Percentiles rank a stretch among this genome's conserved stretches.
Conservation (phyloP, 2,329 filamentous ascomycete genomes). For the Exserohilum rostratum region DNA sequence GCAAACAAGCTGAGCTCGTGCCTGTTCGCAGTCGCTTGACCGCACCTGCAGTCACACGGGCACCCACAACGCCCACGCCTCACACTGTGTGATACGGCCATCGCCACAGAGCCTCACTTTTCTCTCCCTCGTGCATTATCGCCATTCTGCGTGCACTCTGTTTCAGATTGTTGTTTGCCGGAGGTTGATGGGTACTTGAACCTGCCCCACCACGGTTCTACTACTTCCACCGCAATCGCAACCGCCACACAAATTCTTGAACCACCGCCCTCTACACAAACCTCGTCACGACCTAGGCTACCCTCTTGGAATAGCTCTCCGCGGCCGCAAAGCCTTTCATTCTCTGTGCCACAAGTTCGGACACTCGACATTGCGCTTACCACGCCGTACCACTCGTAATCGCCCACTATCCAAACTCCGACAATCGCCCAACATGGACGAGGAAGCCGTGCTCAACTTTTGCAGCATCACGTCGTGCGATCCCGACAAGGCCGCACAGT, state of each 20-base stretch:
- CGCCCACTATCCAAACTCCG: slow-evolving; percentile 2
- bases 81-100: slow-evolving; percentile 5
- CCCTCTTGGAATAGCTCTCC: slow-evolving; percentile 1
- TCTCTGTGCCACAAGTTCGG: neutral
- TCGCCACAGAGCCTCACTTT: neutral
- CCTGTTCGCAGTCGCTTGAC: slow-evolving; percentile 3
- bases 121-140: neutral
- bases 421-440: slow-evolving; percentile 40
- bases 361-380: neutral
- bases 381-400: neutral
- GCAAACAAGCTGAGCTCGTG: slow-evolving; percentile 2
- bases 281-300: neutral
- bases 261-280: neutral
- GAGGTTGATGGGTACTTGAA: slow-evolving; percentile 23
- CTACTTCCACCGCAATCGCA: slow-evolving; percentile 20
- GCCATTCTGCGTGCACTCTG: neutral
- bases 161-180: slow-evolving; percentile 1
- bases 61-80: slow-evolving; percentile 5
- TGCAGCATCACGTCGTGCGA: slow-evolving; percentile 79
- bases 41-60: slow-evolving; percentile 3
- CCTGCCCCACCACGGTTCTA: slow-evolving; percentile 31
- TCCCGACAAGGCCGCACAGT: slow-evolving; percentile 76
- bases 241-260: slow-evolving; percentile 13
- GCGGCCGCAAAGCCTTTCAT: neutral
- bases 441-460: slow-evolving; percentile 74